Evolutionary conservation across 2,329 filamentous ascomycete genomes (phyloP).

Genomic region (Coniella lustricola): DNA sequence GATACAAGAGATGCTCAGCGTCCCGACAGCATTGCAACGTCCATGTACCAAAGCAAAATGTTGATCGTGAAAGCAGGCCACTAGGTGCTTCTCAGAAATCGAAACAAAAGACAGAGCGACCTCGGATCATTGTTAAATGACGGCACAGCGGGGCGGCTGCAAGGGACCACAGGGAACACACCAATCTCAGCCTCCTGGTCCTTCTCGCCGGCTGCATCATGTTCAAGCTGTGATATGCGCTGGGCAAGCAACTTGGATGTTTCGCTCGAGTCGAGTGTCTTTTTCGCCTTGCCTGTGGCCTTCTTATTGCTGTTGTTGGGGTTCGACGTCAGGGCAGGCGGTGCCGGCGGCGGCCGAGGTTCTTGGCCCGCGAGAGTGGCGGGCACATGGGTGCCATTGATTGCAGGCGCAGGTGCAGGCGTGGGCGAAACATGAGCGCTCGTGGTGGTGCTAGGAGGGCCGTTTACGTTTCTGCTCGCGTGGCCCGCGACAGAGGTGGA

Average conservation of each 20-base stretch:
- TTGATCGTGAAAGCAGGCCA: neutral
- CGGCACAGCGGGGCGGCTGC: neutral
- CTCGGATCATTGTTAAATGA: neutral
- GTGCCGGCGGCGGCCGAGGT: slow-evolving; percentile 34
- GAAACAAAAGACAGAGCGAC: neutral
- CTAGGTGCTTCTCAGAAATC: too few relatives aligned
- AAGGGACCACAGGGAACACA: slow-evolving; percentile 29
- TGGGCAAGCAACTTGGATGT: slow-evolving; percentile 86
- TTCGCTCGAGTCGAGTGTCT: slow-evolving; percentile 76
- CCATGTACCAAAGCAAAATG: too few relatives aligned
- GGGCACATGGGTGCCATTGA: slow-evolving; percentile 27
- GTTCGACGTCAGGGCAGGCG: slow-evolving; percentile 51
- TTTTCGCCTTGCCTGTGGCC: slow-evolving; percentile 64
- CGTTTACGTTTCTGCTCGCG: slow-evolving; percentile 6
- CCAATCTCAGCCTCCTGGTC: slow-evolving; percentile 95
- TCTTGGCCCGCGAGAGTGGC: slow-evolving; percentile 26
- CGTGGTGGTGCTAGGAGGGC: slow-evolving; percentile 14
- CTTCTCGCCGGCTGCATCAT: slow-evolving; percentile 87
- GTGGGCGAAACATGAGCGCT: slow-evolving; percentile 20
- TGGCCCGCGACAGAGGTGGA: slow-evolving; percentile 10
- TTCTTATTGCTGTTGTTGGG: slow-evolving; percentile 60
- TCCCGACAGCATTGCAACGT: neutral
- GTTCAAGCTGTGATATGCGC: slow-evolving; percentile 91
- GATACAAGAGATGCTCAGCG: neutral
- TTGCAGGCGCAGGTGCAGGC: slow-evolving; percentile 10